These are phyloP conservation scores for Fusarium austroafricanum DNA, from an alignment of 2,329 filamentous ascomycete genomes.

Conservation along the genomic window DNA sequence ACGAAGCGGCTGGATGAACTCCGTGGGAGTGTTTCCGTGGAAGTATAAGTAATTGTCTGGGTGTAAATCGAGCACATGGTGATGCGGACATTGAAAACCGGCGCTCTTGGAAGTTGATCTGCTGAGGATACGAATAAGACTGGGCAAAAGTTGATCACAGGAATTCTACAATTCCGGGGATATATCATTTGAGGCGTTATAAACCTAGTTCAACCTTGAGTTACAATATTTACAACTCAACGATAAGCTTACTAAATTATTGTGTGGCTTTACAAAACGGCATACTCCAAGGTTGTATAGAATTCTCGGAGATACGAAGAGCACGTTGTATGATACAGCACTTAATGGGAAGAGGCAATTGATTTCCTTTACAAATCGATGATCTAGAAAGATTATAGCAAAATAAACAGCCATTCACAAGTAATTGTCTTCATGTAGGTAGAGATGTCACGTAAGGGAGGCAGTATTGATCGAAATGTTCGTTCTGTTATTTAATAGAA, in stretches of 20 bases:
- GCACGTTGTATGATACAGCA: background rate
- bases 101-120: background rate
- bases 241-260: too few relatives aligned
- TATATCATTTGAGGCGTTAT: background rate
- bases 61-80: background rate
- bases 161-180: background rate
- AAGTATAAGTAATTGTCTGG: background rate
- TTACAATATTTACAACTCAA: too few relatives aligned
- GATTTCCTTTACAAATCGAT: background rate
- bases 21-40: background rate
- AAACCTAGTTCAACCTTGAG: too few relatives aligned
- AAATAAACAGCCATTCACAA: background rate
- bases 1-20: background rate
- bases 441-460: background rate
- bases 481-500: slow-evolving; percentile 43
- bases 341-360: background rate
- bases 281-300: too few relatives aligned
- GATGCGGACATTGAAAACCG: background rate
- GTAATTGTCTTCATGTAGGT: too few relatives aligned
- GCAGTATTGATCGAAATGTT: slow-evolving; percentile 31
- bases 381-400: background rate
- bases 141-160: background rate
- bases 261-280: too few relatives aligned
- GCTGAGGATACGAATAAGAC: background rate
- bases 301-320: too few relatives aligned